A percentile compares a stretch with the other conserved stretches of the same genome.
phyloP scores from a whole-genome alignment of 306 rosid genomes.

The Cyclanthera cordifolia region DNA sequence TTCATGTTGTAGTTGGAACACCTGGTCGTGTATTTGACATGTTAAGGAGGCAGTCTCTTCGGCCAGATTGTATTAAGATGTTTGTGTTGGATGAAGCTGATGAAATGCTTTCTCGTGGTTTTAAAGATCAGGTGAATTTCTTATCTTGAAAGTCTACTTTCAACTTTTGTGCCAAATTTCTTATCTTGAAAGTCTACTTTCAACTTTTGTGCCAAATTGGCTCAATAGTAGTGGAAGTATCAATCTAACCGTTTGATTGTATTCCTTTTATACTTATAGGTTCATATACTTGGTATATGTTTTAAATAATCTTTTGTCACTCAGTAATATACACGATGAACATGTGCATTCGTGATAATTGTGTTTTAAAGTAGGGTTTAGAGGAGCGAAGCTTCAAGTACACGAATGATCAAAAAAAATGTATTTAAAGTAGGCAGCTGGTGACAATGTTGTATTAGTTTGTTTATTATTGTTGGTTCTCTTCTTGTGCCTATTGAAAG shows the following conservation, averaged over 20 bases:
- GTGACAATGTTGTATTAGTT: not conserved
- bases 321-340: not conserved
- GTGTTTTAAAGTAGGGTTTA: no score
- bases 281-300: no score
- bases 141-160: no score
- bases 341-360: not conserved
- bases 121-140: constrained; percentile 59
- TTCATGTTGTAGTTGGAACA: constrained; percentile 89
- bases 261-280: not conserved
- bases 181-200: no score
- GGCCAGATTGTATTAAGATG: constrained; percentile 73
- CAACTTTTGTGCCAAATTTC: no score
- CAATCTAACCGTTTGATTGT: not conserved
- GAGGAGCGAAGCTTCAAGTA: no score
- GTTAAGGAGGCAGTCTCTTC: constrained; percentile 91
- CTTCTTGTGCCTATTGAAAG: not conserved
- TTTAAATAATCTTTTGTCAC: no score
- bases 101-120: constrained; percentile 98
- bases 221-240: not conserved
- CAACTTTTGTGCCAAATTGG: not conserved
- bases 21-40: constrained; percentile 97
- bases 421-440: not conserved
- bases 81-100: constrained; percentile 96
- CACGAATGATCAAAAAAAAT: no score
- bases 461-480: not conserved